A percentile compares a stretch with the other conserved stretches of the same genome.
Conservation (phyloP, 2,329 filamentous ascomycete species). For the Fusarium nelsonii region DNA sequence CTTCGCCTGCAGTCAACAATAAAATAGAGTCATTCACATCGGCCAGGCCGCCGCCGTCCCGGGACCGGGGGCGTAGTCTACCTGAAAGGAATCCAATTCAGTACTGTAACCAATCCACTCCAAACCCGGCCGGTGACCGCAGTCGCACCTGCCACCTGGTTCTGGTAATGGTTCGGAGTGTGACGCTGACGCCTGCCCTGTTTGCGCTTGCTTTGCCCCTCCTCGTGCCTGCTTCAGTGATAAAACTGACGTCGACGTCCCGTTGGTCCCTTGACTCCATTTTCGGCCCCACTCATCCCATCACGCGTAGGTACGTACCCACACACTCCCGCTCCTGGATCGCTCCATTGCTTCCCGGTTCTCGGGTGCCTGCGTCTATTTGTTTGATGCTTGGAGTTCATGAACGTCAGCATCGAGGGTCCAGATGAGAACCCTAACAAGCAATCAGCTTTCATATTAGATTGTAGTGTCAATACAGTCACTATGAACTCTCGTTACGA, state of each 20-base stretch:
- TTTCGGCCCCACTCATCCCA: constrained; percentile 8
- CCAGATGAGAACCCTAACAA: background rate
- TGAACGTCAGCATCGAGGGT: background rate
- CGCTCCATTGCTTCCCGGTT: background rate
- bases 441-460: background rate
- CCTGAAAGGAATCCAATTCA: constrained; percentile 17
- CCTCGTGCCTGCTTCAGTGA: constrained; percentile 18
- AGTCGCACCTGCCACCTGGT: constrained; percentile 27
- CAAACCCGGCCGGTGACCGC: constrained; percentile 24
- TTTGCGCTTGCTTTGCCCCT: constrained; percentile 22
- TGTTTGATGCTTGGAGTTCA: background rate
- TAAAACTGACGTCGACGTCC: constrained; percentile 33
- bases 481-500: background rate
- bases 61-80: constrained; percentile 22
- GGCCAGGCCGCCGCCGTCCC: constrained; percentile 34
- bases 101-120: background rate
- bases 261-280: constrained; percentile 39
- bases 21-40: constrained; percentile 27
- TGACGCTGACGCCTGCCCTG: constrained; percentile 19
- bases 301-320: constrained; percentile 30
- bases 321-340: background rate
- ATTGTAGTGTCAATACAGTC: background rate
- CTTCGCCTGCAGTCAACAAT: background rate
- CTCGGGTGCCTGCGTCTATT: constrained; percentile 1
- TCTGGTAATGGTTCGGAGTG: background rate